Conservation (phyloP, 2,329 filamentous ascomycete species). For the Fusarium odoratissimum region DNA sequence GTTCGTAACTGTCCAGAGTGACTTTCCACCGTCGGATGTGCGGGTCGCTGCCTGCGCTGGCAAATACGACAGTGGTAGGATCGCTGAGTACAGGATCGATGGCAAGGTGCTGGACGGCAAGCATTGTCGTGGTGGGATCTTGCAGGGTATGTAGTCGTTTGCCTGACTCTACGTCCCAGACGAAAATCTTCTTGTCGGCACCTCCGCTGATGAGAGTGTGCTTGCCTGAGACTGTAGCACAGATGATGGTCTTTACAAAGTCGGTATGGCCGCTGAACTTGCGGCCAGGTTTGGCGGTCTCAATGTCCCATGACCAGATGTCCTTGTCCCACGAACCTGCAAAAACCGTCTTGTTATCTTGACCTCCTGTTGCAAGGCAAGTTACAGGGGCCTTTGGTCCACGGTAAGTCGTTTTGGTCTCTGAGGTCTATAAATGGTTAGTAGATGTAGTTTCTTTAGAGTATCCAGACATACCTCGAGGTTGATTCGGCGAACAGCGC, state of each 20-base stretch:
- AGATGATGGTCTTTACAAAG: constrained; percentile 87
- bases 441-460: neutral
- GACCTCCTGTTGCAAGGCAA: constrained; percentile 74
- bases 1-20: constrained; percentile 61
- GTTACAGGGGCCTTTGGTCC: constrained; percentile 85
- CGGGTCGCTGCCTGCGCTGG: constrained; percentile 84
- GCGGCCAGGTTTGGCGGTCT: constrained; percentile 63
- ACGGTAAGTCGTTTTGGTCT: constrained; percentile 63
- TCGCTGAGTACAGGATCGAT: constrained; percentile 75
- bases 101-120: constrained; percentile 83
- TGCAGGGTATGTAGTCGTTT: constrained; percentile 79
- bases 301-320: constrained; percentile 85
- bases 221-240: constrained; percentile 68
- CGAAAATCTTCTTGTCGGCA: constrained; percentile 81
- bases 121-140: constrained; percentile 75
- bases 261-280: constrained; percentile 84
- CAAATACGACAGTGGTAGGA: constrained; percentile 66
- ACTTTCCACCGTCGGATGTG: constrained; percentile 84
- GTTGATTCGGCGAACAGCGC: constrained; percentile 77
- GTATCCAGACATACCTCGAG: constrained; percentile 70
- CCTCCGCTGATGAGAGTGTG: constrained; percentile 78
- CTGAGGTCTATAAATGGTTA: constrained; percentile 46
- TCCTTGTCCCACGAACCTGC: constrained; percentile 96
- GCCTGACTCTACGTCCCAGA: constrained; percentile 81
- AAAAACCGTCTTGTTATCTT: constrained; percentile 71